Conservation (phyloP, 192 early-diverging fungal genomes). For the Mortierella hygrophila region DNA sequence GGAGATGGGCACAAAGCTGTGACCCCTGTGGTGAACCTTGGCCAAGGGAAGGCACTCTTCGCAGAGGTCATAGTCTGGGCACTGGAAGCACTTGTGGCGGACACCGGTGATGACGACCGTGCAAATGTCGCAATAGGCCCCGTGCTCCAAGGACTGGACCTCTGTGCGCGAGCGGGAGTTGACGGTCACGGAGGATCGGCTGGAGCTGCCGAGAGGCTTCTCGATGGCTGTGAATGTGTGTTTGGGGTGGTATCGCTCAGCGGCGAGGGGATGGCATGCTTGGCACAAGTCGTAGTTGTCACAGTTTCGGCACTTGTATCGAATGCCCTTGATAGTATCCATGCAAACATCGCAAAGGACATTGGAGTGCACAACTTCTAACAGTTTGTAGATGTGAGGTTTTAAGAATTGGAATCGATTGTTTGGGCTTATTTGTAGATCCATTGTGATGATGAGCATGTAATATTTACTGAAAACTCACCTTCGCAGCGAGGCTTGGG, state of each 20-base stretch:
- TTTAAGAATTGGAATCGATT: neutral
- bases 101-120: conserved; percentile 62
- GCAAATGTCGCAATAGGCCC: conserved; percentile 70
- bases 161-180: neutral
- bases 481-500: neutral
- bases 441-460: too few relatives aligned
- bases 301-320: conserved; percentile 71
- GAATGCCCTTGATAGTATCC: conserved; percentile 58
- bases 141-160: conserved; percentile 15
- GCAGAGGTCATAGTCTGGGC: conserved; percentile 70
- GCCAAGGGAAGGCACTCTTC: conserved; percentile 65
- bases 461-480: neutral
- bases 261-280: conserved; percentile 44
- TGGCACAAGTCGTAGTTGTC: conserved; percentile 67
- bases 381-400: neutral
- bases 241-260: conserved; percentile 16
- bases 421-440: too few relatives aligned
- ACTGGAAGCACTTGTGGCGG: conserved; percentile 72
- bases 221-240: conserved; percentile 56
- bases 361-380: conserved; percentile 39
- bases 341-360: conserved; percentile 71
- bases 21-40: conserved; percentile 53
- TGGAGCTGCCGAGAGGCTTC: conserved; percentile 12
- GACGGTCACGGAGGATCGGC: neutral
- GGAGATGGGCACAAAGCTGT: conserved; percentile 56